phyloP scores from a whole-genome alignment of 768 basidiomycete species.

The Suillus ampliporus region DNA sequence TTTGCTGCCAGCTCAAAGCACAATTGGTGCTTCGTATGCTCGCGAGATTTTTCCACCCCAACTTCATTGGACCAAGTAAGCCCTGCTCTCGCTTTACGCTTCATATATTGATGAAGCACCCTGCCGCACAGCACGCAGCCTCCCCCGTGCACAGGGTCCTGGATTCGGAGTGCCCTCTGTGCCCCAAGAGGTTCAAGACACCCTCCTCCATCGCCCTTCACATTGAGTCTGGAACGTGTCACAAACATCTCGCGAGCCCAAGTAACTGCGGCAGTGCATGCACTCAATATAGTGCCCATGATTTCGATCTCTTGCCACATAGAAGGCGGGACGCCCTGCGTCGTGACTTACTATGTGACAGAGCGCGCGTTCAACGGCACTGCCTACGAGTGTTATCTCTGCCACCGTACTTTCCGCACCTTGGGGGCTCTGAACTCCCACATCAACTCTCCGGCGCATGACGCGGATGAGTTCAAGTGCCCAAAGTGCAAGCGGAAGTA shows the following conservation, averaged over 20 bases:
- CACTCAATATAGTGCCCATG: conserved; percentile 38
- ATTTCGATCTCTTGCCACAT: conserved; percentile 42
- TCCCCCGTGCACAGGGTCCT: neutral
- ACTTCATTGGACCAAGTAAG: conserved; percentile 34
- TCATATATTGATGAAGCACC: neutral
- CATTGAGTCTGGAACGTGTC: conserved; percentile 45
- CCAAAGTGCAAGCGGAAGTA: conserved; percentile 47
- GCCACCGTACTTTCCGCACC: conserved; percentile 38
- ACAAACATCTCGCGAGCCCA: conserved; percentile 42
- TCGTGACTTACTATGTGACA: conserved; percentile 38
- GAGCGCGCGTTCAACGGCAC: conserved; percentile 45
- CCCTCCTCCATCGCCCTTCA: conserved; percentile 45
- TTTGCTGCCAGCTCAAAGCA: conserved; percentile 28
- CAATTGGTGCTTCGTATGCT: conserved; percentile 43
- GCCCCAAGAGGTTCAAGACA: conserved; percentile 9
- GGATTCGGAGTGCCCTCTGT: conserved; percentile 2
- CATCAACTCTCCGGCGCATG: conserved; percentile 41
- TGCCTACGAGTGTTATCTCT: conserved; percentile 50
- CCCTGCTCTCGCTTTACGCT: conserved; percentile 25
- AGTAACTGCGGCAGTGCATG: conserved; percentile 42
- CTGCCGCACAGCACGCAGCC: neutral
- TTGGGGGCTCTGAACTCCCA: conserved; percentile 36
- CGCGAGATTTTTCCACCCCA: conserved; percentile 31
- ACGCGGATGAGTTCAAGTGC: conserved; percentile 48
- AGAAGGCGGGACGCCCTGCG: conserved; percentile 19